Conservation (phyloP, 2,329 filamentous ascomycete species). For the Aureobasidium sp. region DNA sequence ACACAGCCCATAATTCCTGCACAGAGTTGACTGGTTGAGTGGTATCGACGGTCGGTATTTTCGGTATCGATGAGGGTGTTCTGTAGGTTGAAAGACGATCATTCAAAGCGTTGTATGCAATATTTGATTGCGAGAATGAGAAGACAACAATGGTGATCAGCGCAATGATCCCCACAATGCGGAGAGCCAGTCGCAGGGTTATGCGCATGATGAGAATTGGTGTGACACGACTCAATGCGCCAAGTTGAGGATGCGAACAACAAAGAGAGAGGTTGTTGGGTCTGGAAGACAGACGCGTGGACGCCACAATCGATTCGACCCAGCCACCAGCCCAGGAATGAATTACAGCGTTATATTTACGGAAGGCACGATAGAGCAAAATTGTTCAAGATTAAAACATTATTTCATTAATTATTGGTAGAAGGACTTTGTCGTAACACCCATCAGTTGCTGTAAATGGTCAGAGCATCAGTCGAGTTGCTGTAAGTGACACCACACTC, state of each 20-base stretch:
- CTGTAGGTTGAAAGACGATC: background rate
- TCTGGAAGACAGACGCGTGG: background rate
- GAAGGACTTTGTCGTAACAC: background rate
- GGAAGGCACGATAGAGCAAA: background rate
- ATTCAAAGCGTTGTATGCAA: background rate
- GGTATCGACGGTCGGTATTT: background rate
- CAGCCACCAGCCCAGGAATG: background rate
- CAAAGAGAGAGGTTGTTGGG: background rate
- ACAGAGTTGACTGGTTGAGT: background rate
- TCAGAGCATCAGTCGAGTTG: conserved; percentile 35
- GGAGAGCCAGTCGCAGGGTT: background rate
- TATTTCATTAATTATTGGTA: background rate
- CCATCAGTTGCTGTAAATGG: conserved; percentile 20
- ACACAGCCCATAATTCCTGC: background rate
- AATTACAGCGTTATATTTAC: background rate
- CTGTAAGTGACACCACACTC: conserved; percentile 34
- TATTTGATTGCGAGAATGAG: background rate
- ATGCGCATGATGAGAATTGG: background rate
- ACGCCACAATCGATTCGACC: background rate
- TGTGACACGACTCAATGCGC: background rate
- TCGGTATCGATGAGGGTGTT: background rate
- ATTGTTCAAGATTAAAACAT: background rate
- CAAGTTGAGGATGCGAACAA: too few relatives aligned
- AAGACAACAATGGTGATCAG: background rate
- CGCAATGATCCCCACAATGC: background rate